Base-by-base conservation (phyloP, 2,329 filamentous ascomycete genomes). In the Clonostachys chloroleuca region DNA sequence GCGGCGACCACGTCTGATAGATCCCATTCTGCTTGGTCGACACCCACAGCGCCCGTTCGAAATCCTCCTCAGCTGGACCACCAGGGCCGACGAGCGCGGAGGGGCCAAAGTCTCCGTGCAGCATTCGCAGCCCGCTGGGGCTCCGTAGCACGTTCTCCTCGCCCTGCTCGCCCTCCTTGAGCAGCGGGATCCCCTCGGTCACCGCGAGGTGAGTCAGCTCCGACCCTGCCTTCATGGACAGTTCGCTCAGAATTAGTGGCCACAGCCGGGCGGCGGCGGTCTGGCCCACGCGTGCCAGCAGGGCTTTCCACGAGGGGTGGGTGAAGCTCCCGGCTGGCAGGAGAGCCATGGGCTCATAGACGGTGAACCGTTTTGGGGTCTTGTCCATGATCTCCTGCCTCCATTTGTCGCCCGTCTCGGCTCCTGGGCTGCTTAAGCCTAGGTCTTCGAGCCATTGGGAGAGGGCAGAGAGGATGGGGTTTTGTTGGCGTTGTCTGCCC, bases 1-100 rank as follows among this genome's bases (percentile, higher is more conserved):
- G 68, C 13, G 92, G 92, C 1, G 91, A 87, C 92, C 92, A 97
- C 3, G 79, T 84, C 69, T 97, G 92, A 35, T 72, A 67, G 49
- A 97, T 87, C 3, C 86, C 87, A 59, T 90, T 89, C 62, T 96
- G 91, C 45, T 77, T 81, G 5, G 86, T 84, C 12, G 76, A 79
- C 1, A 87, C 87, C 92, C 92, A 97, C 52, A 95, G 81, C 0
- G 90, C 85, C 2, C 62, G 49, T 1, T 72, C 62, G 49, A 95
- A 87, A 58, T 92, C 86, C n/a, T 37, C 34, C 20, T 33, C 30
- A 24, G 17, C 40, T 16, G 18, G 18, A 13, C 17, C 13, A 8
- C 17, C 40, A 7, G 8, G 8, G 14, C 40, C 40, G 12, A 5
- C 10, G 3, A 12, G 2, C 6, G 6, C 13, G 0, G 64, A 43